Conservation (phyloP, 2,329 filamentous ascomycete species). For the Leptographium flavum region DNA sequence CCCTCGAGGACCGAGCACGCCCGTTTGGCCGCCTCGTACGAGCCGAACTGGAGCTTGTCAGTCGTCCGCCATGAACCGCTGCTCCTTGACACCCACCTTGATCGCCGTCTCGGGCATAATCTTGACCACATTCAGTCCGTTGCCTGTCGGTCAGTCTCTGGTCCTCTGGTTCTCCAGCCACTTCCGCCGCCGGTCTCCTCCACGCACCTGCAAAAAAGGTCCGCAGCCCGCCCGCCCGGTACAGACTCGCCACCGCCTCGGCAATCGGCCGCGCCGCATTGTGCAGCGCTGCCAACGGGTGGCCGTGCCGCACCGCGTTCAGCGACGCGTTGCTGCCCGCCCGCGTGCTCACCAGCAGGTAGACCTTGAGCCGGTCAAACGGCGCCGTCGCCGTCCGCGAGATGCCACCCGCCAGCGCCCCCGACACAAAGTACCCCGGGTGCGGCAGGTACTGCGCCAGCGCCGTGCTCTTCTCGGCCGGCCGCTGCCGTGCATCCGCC, state of each 20-base stretch:
- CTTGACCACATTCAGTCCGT: conserved; percentile 91
- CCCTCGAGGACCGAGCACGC: conserved; percentile 77
- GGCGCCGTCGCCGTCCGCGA: conserved; percentile 92
- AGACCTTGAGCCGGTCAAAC: conserved; percentile 93
- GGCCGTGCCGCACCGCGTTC: conserved; percentile 55
- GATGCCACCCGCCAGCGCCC: conserved; percentile 84
- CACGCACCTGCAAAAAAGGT: conserved; percentile 81
- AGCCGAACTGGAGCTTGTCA: conserved; percentile 51
- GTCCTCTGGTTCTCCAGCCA: not conserved
- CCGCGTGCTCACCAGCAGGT: conserved; percentile 81
- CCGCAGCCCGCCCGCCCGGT: conserved; percentile 70
- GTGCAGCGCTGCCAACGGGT: conserved; percentile 47
- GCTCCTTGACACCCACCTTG: conserved; percentile 33
- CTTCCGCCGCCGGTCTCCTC: not conserved
- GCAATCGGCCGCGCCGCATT: conserved; percentile 56
- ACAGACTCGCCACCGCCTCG: conserved; percentile 63
- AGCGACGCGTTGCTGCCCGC: conserved; percentile 42
- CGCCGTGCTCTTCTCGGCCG: conserved; percentile 10
- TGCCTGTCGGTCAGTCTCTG: conserved; percentile 42
- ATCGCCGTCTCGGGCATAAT: conserved; percentile 98
- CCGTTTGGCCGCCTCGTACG: conserved; percentile 89
- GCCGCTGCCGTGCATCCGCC: not conserved
- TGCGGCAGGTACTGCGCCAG: conserved; percentile 61
- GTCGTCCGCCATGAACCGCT: not conserved
- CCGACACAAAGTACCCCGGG: conserved; percentile 96